Evolutionary conservation across 768 basidiomycete species (phyloP), one percentile per base, ranked within the genome.

Genomic region (Russula foetens): DNA sequence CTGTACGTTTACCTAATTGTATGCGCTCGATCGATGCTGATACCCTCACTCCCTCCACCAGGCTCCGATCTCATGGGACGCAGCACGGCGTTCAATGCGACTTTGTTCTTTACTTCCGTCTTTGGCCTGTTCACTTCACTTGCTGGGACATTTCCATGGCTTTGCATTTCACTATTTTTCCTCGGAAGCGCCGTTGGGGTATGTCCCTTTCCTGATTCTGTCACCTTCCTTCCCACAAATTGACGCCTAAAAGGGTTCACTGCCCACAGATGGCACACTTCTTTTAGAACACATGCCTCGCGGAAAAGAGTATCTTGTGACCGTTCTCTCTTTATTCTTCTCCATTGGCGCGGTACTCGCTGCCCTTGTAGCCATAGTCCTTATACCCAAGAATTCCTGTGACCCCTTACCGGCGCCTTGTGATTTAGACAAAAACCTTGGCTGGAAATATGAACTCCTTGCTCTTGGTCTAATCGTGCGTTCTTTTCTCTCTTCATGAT

Each of bases 181-280:
- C 79, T 99, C 0, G 96, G 97, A 4, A 95, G 87, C 56, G 89
- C 95, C 7, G 92, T 99, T 7, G 97, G 96, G 55, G 95, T 91
- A 73, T 74, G 41, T 43, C n/a, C 35, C 45, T 59, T 41, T 35
- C 53, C 31, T 38, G 43, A 21, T 51, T 54, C 53, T 64, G 41
- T 1, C 17, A 15, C 17, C 49, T 53, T 43, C 19, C 52, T n/a
- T 45, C 47, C 44, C 23, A 29, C 23, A 21, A 23, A n/a, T 19
- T 39, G 12, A 61, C 8, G 5, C 29, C 12, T 53, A 14, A 19
- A 57, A 94, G 91, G 88, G 94, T 43, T 87, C 92, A 45, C 96
- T 98, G 92, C 95, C 95, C 1, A 98, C 95, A 0, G 96, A 98
- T 66, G 94, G 95, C 7, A 98, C 93, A 0, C 82, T 96, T 4